Evolutionary conservation across 2,329 filamentous ascomycete genomes (phyloP), one percentile per base, ranked within the genome.

Genomic region (Epichloe glyceriae): DNA sequence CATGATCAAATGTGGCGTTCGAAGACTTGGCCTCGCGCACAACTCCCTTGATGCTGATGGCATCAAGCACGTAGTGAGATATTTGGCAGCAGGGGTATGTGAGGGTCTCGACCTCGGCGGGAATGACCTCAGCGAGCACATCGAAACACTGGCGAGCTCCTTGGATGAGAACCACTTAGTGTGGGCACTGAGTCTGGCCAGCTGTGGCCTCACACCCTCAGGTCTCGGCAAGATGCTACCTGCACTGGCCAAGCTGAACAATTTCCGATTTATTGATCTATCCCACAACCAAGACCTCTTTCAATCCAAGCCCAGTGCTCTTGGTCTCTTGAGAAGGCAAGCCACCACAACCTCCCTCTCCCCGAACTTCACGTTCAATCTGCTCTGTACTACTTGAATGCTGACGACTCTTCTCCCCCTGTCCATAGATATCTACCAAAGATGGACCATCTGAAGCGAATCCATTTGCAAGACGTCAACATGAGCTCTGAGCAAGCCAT

Each of bases 401-500:
- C 38, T 39, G 38, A 39, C 38, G n/a, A 19, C 14, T 15, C 1
- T n/a, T 12, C 5, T 12, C 11, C 30, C 30, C 33, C 14, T 2
- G 30, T 6, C n/a, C 8, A 3, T 26, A 52, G 52, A 53, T 53
- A 53, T 47, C 43, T 53, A 12, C 90, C 91, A 3, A 83, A 88
- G 64, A 78, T 97, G 70, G 72, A 76, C 33, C 73, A 76, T 4
- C 67, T 98, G 33, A 95, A 90, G 64, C 81, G 93, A 15, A 80
- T 98, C 53, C 90, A 97, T 64, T 75, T 98, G 4, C 79, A 82
- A 19, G 87, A 95, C 67, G 88, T 94, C 20, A 82, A 83, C 40
- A 79, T 98, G 72, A 85, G 81, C 2, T 77, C 91, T 0, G 88
- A 93, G 60, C 89, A 97, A 67, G 87, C 85, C 7, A 97, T 97